Percentiles rank a stretch among this genome's conserved stretches.
These are phyloP conservation scores for Apiotrichum veenhuisii DNA, from an alignment of 1,284 basidiomycete genomes.

Conservation along the genomic window DNA sequence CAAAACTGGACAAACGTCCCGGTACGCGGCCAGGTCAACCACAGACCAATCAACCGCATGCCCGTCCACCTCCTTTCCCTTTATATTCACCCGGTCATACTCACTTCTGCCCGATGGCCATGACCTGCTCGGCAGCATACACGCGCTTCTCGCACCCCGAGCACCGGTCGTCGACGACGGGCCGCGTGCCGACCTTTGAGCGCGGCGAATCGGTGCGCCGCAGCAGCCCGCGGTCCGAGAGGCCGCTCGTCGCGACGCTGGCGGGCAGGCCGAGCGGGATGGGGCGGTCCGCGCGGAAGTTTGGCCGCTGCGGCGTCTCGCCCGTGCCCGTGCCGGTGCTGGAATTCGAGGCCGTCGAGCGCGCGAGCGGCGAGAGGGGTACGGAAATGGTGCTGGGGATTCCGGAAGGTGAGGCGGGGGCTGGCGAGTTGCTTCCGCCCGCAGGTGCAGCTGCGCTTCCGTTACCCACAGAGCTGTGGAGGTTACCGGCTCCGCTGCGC, in stretches of 20 bases:
- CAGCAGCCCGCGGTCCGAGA: conserved; percentile 6
- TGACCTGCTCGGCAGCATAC: conserved; percentile 47
- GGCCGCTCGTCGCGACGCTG: neutral
- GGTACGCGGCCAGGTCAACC: too few relatives aligned
- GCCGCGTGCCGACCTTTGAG: conserved; percentile 38
- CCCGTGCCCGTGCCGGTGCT: conserved; percentile 23
- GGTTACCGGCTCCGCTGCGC: neutral
- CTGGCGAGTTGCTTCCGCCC: too few relatives aligned
- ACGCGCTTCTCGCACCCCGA: conserved; percentile 46
- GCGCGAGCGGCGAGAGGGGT: conserved; percentile 9
- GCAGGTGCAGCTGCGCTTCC: too few relatives aligned
- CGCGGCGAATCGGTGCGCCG: conserved; percentile 13
- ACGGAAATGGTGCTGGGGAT: conserved; percentile 3
- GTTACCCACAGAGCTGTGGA: too few relatives aligned
- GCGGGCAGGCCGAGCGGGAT: conserved; percentile 9
- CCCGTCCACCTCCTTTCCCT: neutral
- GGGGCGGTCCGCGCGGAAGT: conserved; percentile 33
- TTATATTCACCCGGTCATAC: neutral
- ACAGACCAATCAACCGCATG: neutral
- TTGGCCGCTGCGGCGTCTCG: conserved; percentile 35
- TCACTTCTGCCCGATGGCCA: conserved; percentile 21
- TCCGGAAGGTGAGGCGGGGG: conserved; percentile 20
- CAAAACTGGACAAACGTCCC: too few relatives aligned
- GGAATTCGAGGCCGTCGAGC: conserved; percentile 7
- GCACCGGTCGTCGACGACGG: conserved; percentile 36